Base-by-base conservation (phyloP, 2,329 filamentous ascomycete species). In the Botrytis deweyae region DNA sequence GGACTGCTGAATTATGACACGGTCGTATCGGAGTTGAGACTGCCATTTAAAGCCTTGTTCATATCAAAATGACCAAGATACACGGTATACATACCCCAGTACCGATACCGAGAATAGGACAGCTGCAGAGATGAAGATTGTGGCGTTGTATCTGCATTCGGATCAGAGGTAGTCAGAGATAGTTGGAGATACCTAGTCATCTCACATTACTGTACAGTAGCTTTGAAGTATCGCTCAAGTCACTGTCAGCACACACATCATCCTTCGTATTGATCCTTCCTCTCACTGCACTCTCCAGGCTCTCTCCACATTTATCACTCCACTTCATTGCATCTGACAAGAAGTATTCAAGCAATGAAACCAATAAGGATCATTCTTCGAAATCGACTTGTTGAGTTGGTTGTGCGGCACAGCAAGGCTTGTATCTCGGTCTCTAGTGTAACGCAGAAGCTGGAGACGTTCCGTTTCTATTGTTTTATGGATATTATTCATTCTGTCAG, bases 191-290 rank as follows among this genome's bases (percentile, higher is more conserved):
- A 72, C 40, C 44, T 40, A 38, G 46, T 22, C 36, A 68, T 58
- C 49, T 68, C 46, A 58, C 66, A 16, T 38, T 38, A 69, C 33
- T 52, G 38, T 58, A 40, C 36, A 72, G 61, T 59, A 67, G 52
- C 71, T 38, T 69, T 9, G 12, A 72, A 72, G 71, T 72, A 61
- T 38, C 71, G 29, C 14, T 18, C 29, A 33, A 61, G 52, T 49
- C 63, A 72, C 33, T 36, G 40, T 49, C 71, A 69, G 71, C 49
- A 69, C 55, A 62, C 42, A 40, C 52, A 58, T 62, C 36, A 55
- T 52, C 9, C 49, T 72, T 72, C 63, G 71, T 69, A 72, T 72
- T 62, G 42, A 72, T 69, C 52, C 64, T 69, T 69, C 55, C 25
- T 72, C 20, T 69, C n/a, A 42, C 62, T 61, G 42, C 40, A 38